These are phyloP conservation scores for Aspergillus latus DNA, from an alignment of 2,329 filamentous ascomycete genomes.

Conservation along the genomic window DNA sequence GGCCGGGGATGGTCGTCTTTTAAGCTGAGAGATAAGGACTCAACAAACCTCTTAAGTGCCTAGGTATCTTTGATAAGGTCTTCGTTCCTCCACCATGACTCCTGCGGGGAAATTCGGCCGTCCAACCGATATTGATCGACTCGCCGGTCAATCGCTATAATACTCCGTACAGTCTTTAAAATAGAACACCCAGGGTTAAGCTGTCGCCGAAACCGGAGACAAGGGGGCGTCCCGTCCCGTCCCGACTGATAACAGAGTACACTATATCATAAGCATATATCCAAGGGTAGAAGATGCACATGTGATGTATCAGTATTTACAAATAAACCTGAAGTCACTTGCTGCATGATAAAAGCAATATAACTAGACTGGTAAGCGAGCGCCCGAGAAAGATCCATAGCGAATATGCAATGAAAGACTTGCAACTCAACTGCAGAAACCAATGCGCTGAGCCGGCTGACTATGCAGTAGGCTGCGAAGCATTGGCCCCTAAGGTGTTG, in stretches of 20 bases:
- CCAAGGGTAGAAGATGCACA: background rate
- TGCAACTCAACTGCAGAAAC: background rate
- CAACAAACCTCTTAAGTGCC: too few relatives aligned
- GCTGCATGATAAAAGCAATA: too few relatives aligned
- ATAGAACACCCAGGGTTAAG: background rate
- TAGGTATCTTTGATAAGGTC: background rate
- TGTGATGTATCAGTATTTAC: background rate
- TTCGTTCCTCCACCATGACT: background rate
- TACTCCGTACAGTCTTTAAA: too few relatives aligned
- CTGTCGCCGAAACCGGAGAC: constrained; percentile 9
- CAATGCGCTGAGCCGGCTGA: background rate
- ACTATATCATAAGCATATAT: background rate
- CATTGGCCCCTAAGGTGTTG: constrained; percentile 25
- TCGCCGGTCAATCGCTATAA: background rate
- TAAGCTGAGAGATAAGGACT: background rate
- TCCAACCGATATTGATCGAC: background rate
- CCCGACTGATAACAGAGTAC: constrained; percentile 8
- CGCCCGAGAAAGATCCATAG: too few relatives aligned
- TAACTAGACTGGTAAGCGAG: too few relatives aligned
- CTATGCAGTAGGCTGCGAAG: background rate
- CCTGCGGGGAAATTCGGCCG: background rate
- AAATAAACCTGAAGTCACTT: background rate
- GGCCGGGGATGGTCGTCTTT: constrained; percentile 6
- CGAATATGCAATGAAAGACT: background rate
- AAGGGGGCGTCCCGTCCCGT: constrained; percentile 9